A percentile compares a stretch with the other conserved stretches of the same genome.
phyloP scores from a whole-genome alignment of 1,284 basidiomycete genomes.

The Takashimella koratensis region DNA sequence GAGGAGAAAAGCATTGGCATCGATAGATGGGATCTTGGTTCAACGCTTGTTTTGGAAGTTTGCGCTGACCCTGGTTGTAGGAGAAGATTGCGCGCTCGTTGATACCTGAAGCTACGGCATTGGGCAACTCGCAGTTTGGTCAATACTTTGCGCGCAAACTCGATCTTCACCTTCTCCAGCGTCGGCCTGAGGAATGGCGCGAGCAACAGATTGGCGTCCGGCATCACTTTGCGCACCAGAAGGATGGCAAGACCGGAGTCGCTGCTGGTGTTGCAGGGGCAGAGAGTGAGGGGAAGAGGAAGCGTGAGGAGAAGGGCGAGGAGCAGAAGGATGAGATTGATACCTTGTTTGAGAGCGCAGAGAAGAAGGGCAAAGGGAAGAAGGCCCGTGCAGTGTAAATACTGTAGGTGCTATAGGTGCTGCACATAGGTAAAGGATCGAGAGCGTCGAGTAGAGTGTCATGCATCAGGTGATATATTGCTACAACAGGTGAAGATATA shows the following conservation, averaged over 20 bases:
- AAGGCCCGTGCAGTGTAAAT: slow-evolving; percentile 1
- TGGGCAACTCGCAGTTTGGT: slow-evolving; percentile 74
- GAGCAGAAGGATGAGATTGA: slow-evolving; percentile 33
- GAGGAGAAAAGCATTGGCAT: background rate
- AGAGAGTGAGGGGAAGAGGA: slow-evolving; percentile 5
- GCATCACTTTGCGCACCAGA: slow-evolving; percentile 48
- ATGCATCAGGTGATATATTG: too few relatives aligned
- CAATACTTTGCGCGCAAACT: slow-evolving; percentile 79
- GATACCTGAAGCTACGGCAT: slow-evolving; percentile 62
- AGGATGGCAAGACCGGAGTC: slow-evolving; percentile 17
- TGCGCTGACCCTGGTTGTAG: slow-evolving; percentile 47
- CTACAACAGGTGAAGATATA: too few relatives aligned
- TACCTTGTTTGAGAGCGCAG: slow-evolving; percentile 27
- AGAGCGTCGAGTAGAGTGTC: too few relatives aligned
- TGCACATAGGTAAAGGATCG: background rate
- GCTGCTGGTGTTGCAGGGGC: background rate
- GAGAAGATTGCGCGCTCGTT: slow-evolving; percentile 85
- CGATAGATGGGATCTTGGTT: background rate
- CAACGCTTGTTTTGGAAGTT: too few relatives aligned
- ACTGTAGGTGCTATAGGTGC: background rate
- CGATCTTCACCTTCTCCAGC: slow-evolving; percentile 70
- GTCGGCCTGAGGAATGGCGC: slow-evolving; percentile 78
- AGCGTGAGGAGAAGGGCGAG: slow-evolving; percentile 18
- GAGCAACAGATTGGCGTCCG: slow-evolving; percentile 52
- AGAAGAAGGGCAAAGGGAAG: slow-evolving; percentile 27